Evolutionary conservation across 208 protist species (phyloP).

Genomic region (Trypanosoma theileri): DNA sequence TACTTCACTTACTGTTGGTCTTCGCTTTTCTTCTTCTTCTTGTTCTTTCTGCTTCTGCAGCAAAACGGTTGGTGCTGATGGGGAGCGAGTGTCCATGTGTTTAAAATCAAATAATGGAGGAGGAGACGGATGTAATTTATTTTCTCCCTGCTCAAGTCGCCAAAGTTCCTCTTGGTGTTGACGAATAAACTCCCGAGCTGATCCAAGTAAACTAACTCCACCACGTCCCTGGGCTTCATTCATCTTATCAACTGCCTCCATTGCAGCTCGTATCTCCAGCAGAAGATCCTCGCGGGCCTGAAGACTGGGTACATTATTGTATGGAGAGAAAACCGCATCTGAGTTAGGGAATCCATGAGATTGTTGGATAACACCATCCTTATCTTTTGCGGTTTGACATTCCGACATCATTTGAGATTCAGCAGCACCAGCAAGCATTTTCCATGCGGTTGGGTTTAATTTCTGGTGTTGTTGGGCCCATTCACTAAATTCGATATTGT

Average conservation of each 20-base stretch:
- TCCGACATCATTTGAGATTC: conserved; percentile 5
- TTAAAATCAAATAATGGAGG: too few relatives aligned
- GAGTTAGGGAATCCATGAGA: not conserved
- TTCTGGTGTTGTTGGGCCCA: conserved; percentile 7
- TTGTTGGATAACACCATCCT: not conserved
- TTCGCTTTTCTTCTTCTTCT: not conserved
- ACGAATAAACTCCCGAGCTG: conserved; percentile 17
- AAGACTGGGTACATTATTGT: not conserved
- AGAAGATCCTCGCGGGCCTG: conserved; percentile 8
- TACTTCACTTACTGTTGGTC: not conserved
- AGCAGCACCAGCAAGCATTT: conserved; percentile 4
- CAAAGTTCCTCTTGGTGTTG: conserved; percentile 24
- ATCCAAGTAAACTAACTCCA: conserved; percentile 17
- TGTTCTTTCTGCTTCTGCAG: not conserved
- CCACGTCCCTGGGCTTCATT: conserved; percentile 3
- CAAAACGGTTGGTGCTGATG: too few relatives aligned
- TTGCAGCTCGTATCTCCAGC: conserved; percentile 3
- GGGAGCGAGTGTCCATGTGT: too few relatives aligned
- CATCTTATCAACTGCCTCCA: conserved; percentile 24
- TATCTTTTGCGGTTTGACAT: not conserved
- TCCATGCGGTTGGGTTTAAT: conserved; percentile 10
- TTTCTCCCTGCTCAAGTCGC: not conserved
- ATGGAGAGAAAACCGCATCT: not conserved
- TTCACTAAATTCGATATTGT: not conserved
- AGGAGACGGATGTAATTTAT: too few relatives aligned